Conservation (phyloP, 192 early-diverging fungal genomes). For the Coemansia sp. region DNA sequence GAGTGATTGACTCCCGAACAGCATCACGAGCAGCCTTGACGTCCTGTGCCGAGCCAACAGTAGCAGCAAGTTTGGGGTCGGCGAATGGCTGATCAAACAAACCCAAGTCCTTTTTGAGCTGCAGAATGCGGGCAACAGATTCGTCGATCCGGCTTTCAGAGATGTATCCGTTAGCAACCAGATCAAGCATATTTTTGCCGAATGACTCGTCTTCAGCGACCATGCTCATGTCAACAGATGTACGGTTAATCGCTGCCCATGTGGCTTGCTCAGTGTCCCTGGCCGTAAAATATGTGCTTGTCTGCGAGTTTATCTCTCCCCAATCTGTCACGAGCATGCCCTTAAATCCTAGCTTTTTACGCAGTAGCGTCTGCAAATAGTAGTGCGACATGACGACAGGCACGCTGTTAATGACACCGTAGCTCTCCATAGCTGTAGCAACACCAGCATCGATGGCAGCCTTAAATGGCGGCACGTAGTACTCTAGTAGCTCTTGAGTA, state of each 20-base stretch:
- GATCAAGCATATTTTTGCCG: conserved; percentile 23
- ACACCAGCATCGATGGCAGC: conserved; percentile 59
- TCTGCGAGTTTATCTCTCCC: conserved; percentile 58
- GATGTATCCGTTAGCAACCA: conserved; percentile 46
- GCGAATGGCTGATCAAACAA: conserved; percentile 53
- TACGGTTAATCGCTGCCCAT: conserved; percentile 40
- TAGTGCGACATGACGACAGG: conserved; percentile 56
- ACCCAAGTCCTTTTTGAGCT: conserved; percentile 67
- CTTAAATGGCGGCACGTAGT: conserved; percentile 60
- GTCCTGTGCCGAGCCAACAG: conserved; percentile 54
- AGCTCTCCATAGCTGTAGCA: conserved; percentile 64
- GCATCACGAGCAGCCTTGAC: conserved; percentile 44
- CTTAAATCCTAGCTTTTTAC: conserved; percentile 52
- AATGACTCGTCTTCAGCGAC: conserved; percentile 59
- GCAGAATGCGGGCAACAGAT: conserved; percentile 56
- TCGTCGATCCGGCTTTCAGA: conserved; percentile 47
- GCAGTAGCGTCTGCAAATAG: conserved; percentile 55
- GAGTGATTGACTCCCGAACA: conserved; percentile 57
- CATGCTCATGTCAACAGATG: conserved; percentile 64
- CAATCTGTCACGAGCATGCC: conserved; percentile 64
- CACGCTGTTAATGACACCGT: conserved; percentile 59
- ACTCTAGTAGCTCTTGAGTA: conserved; percentile 56
- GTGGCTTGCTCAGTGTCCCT: conserved; percentile 47
- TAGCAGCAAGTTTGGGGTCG: conserved; percentile 10
- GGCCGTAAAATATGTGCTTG: conserved; percentile 47